A percentile compares a stretch with the other conserved stretches of the same genome.
These are phyloP conservation scores for Paspalum vaginatum DNA, from an alignment of 176 grass and related monocot species.

Conservation along the genomic window DNA sequence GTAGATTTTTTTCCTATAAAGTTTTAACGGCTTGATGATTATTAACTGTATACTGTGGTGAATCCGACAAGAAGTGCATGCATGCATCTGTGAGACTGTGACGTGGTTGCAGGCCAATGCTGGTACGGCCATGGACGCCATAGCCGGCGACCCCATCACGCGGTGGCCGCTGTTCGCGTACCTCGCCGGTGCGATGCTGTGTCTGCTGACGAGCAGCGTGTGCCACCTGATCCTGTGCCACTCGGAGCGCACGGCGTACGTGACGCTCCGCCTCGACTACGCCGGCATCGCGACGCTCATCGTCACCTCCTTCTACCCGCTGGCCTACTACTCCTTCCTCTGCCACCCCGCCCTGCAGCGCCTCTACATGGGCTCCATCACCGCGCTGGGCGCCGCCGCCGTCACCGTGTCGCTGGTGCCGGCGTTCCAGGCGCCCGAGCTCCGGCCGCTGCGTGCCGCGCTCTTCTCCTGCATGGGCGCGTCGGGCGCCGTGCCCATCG, in stretches of 20 bases:
- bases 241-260: constrained; percentile 63
- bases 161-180: constrained; percentile 86
- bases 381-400: constrained; percentile 45
- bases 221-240: constrained; percentile 88
- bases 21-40: no score
- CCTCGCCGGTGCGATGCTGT: constrained; percentile 74
- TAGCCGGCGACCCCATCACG: constrained; percentile 46
- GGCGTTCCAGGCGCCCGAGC: constrained; percentile 61
- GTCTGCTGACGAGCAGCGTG: constrained; percentile 77
- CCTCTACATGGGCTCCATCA: constrained; percentile 75
- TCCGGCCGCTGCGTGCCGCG: constrained; percentile 61
- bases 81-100: not conserved
- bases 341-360: constrained; percentile 42
- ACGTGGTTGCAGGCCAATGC: not conserved
- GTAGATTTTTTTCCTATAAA: no score
- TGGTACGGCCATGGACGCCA: not conserved
- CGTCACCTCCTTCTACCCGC: constrained; percentile 87
- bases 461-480: constrained; percentile 77
- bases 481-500: constrained; percentile 67
- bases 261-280: constrained; percentile 87
- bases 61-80: not conserved
- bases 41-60: not conserved
- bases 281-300: constrained; percentile 81
- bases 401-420: constrained; percentile 58
- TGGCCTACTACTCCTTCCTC: constrained; percentile 87